Evolutionary conservation across 2,329 filamentous ascomycete species (phyloP), one percentile per base, ranked within the genome.

Genomic region (Orbilia quercus): DNA sequence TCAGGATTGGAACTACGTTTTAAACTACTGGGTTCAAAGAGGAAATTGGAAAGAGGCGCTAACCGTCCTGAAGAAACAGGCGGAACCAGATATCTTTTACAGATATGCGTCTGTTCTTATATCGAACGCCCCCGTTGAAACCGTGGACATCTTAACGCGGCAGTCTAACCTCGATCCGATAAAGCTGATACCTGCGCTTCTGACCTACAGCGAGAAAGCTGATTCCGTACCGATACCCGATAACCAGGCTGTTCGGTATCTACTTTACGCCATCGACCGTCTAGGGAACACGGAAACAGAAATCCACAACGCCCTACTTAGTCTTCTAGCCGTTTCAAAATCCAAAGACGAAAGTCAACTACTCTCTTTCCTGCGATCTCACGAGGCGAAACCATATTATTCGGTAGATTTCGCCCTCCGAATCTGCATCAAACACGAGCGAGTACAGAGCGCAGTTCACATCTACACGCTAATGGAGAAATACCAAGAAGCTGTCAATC

Each of bases 401-500:
- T 95, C 99, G 79, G 91, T 92, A 1, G 95, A 99, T 80, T 99
- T 99, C 81, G 95, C 95, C 0, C 88, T 99, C 28, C 90, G 95
- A 11, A 86, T 98, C 11, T 99, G 95, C 81, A 98, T 99, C 76
- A 91, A 97, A 78, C 89, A 99, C 81, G 89, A 93, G 76, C 90
- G 95, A 47, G 93, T 97, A 0, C 89, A 96, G 75, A 96, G 92
- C 12, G 96, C 93, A 79, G 94, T 98, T 3, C 93, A 98, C 80
- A 97, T 99, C 75, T 99, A 98, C 83, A 96, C 91, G 64, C 91
- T 89, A 74, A 99, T 99, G 94, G 90, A 90, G 0, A 92, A 98
- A 80, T 97, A 96, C 79, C 86, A 91, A 16, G 91, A 96, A 80
- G 94, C 94, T 0, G 95, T 99, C 2, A 91, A 96, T 78, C 86